Evolutionary conservation across 345 rosid genomes (phyloP).

Genomic region (Psidium friedrichsthalianum): DNA sequence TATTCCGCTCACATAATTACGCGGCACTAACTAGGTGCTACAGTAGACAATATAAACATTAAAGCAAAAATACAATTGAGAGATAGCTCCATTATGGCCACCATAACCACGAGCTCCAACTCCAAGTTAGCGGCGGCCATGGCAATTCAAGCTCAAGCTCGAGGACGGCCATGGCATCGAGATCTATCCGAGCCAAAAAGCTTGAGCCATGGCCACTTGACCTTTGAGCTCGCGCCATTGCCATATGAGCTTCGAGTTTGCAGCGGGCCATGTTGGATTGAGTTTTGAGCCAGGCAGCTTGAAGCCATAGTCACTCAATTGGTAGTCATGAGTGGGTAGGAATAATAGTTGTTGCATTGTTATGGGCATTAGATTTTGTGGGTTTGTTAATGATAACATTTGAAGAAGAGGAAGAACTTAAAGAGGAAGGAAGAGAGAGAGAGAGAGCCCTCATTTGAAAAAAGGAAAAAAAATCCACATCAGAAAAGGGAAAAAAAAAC

Average conservation of each 20-base stretch:
- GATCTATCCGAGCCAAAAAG: not conserved
- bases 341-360: not conserved
- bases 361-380: not conserved
- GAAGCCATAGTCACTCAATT: not conserved
- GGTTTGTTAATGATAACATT: not conserved
- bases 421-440: not conserved
- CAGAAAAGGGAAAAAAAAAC: not conserved
- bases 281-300: not conserved
- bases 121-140: not conserved
- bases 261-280: not conserved
- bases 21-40: not conserved
- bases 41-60: not conserved
- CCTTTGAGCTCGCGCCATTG: not conserved
- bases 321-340: not conserved
- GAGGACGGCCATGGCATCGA: not conserved
- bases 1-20: not conserved
- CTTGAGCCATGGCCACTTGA: not conserved
- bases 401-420: not conserved
- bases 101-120: not conserved
- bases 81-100: constrained; percentile 19
- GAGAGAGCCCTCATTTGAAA: not conserved
- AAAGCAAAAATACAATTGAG: not conserved
- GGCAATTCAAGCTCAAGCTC: not conserved
- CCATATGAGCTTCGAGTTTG: not conserved
- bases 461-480: not conserved